Percentiles rank a stretch among this genome's conserved stretches.
Conservation (phyloP, 2,329 filamentous ascomycete species). For the Beauveria sp. region DNA sequence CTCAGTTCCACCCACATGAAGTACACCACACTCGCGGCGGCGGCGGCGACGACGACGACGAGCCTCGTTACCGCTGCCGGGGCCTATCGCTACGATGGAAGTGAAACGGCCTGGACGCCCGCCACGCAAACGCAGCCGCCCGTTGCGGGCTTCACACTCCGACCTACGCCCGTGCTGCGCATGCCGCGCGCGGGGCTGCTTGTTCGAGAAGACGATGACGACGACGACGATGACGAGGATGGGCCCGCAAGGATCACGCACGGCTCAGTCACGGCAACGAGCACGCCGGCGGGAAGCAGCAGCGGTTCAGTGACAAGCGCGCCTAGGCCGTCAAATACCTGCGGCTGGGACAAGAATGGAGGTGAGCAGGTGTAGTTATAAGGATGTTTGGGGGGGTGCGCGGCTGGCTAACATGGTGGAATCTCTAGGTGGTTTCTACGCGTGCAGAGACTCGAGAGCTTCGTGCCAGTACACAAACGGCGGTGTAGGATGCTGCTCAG, state of each 20-base stretch:
- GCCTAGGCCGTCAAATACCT: not conserved
- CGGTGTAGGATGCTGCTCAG: not conserved
- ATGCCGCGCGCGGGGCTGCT: not conserved
- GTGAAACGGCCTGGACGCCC: not conserved
- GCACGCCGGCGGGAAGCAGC: not conserved
- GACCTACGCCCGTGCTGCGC: not conserved
- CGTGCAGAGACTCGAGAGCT: not conserved
- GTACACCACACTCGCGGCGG: not conserved
- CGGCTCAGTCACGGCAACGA: not conserved
- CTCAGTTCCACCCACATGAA: not conserved
- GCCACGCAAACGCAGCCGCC: not conserved
- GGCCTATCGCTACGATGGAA: not conserved
- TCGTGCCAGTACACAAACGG: not conserved
- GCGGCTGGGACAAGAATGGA: conserved; percentile 4
- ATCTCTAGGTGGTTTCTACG: not conserved
- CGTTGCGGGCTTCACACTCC: not conserved
- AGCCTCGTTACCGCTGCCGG: not conserved
- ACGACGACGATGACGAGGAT: not conserved
- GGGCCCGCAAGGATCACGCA: not conserved
- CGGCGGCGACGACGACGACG: not conserved
- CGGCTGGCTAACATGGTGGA: not conserved
- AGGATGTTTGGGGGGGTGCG: too few species aligned
- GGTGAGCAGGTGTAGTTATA: not conserved
- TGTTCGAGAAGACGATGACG: not conserved
- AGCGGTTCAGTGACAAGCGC: not conserved